These are phyloP conservation scores for Coniella lustricola DNA, from an alignment of 2,329 filamentous ascomycete genomes.

Conservation along the genomic window DNA sequence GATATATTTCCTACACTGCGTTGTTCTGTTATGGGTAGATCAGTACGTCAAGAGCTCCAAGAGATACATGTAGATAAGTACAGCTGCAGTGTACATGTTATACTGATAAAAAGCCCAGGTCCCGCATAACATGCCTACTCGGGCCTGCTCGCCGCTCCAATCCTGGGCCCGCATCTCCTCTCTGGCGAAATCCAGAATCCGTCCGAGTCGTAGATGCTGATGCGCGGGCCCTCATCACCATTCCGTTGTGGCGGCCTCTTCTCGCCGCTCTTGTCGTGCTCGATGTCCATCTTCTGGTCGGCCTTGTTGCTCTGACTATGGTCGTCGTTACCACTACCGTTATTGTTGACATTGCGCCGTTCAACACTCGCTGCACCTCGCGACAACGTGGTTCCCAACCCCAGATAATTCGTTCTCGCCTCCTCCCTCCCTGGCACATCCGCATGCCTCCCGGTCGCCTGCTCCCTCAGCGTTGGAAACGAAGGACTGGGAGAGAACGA, in stretches of 20 bases:
- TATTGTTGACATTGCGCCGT: no score
- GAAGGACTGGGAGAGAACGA: constrained; percentile 23
- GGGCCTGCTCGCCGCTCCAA: background rate
- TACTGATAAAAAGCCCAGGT: no score
- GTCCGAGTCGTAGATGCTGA: constrained; percentile 38
- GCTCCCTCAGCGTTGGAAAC: constrained; percentile 31
- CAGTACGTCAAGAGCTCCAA: no score
- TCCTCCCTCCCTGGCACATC: constrained; percentile 20
- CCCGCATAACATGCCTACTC: background rate
- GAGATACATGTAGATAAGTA: no score
- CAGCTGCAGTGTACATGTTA: no score
- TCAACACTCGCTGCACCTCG: background rate
- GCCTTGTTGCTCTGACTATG: constrained; percentile 3
- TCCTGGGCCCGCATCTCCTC: constrained; percentile 15
- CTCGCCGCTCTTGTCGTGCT: background rate
- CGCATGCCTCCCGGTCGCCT: constrained; percentile 24
- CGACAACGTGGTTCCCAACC: constrained; percentile 28
- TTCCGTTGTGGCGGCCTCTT: constrained; percentile 1
- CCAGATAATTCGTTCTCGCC: constrained; percentile 40
- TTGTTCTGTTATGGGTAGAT: no score
- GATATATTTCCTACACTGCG: no score
- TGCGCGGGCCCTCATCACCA: constrained; percentile 29
- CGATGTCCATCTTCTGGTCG: constrained; percentile 1
- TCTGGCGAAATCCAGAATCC: constrained; percentile 39
- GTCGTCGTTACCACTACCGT: background rate